Evolutionary conservation across 2,329 filamentous ascomycete genomes (phyloP).

Genomic region (Coleophoma cylindrospora): DNA sequence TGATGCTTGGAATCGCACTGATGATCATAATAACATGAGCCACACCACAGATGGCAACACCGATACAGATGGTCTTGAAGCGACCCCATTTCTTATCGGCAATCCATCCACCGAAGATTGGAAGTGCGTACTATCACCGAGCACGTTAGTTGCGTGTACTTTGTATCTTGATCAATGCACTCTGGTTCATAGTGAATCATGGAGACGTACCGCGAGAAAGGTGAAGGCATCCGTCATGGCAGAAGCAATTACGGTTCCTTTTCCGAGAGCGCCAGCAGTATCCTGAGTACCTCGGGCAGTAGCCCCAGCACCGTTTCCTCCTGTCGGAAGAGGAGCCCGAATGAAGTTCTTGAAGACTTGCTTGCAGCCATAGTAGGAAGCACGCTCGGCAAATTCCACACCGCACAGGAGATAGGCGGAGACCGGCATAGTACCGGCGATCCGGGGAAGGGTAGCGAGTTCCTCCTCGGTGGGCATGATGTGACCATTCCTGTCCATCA

Average conservation of each 20-base stretch:
- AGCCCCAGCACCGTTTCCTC: constrained; percentile 21
- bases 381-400: constrained; percentile 70
- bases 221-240: constrained; percentile 46
- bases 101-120: constrained; percentile 46
- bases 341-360: constrained; percentile 56
- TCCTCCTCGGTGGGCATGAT: constrained; percentile 50
- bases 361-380: constrained; percentile 72
- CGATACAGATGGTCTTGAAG: constrained; percentile 52
- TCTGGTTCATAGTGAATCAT: no score
- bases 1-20: constrained; percentile 23
- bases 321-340: constrained; percentile 49
- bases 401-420: constrained; percentile 65
- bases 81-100: constrained; percentile 58
- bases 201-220: constrained; percentile 29
- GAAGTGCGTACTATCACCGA: constrained; percentile 12
- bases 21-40: constrained; percentile 41
- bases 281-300: constrained; percentile 14
- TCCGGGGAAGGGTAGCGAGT: constrained; percentile 50
- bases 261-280: constrained; percentile 49
- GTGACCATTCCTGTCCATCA: constrained; percentile 8
- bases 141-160: no score
- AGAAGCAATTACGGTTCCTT: constrained; percentile 48
- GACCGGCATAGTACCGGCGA: constrained; percentile 63
- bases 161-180: no score
- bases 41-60: constrained; percentile 47